Evolutionary conservation across 768 basidiomycete genomes (phyloP), one percentile per base, ranked within the genome.

Genomic region (Boletus edulis): DNA sequence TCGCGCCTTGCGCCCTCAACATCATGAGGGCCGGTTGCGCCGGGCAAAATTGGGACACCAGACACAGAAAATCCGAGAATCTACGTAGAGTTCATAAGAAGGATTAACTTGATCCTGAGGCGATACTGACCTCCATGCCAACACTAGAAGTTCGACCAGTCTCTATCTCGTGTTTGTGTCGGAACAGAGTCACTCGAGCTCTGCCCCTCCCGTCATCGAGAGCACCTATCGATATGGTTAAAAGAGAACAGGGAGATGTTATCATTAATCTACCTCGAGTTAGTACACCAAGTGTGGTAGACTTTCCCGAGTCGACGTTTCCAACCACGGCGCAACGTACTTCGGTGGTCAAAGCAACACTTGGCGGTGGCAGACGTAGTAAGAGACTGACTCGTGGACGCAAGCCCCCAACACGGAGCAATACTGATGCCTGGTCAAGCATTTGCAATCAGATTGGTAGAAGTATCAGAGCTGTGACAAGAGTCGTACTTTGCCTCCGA

Each of bases 151-250:
- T 99, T 48, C 97, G 77, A 7, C 96, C 96, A 18, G 89, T 94
- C 74, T 98, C 97, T 50, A 98, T 78, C 72, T 99, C 97, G 66
- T 99, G 97, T 69, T 98, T 97, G 69, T 99, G 97, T 51, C 96
- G 80, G 72, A 98, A 98, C 9, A 99, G 75, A 4, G 87, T 85
- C 5, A 98, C 89, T 49, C 96, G 89, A 1, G 89, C 89, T 47
- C 83, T 81, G 1, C 88, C 89, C 69, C 88, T 76, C 27, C 91
- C 90, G 64, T 94, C 91, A 62, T 94, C 91, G 49, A 92, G 74
- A 18, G 81, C 79, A 49, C 89, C 87, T 91, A 50, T 32, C 5
- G 43, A 62, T 22, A 52, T 54, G 40, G 32, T 39, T 56, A 27
- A 60, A 34, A 11, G 43, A 15, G 56, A 49, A 37, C 52, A 24